Base-by-base conservation (phyloP, 495 filamentous ascomycete genomes). In the Aspergillus funiculosus region DNA sequence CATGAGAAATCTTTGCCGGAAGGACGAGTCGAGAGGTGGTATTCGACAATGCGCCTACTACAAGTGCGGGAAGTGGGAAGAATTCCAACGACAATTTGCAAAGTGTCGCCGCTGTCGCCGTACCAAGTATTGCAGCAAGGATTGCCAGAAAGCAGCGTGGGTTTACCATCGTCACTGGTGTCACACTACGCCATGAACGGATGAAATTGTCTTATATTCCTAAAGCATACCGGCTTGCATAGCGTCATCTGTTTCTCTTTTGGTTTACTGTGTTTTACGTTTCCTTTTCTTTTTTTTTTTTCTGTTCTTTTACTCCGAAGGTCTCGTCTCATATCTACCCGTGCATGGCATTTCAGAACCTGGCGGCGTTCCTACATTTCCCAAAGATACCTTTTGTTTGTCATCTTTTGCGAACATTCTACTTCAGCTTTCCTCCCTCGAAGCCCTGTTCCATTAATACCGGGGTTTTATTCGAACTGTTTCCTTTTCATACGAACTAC, bases 51-150 rank as follows among this genome's bases (percentile, higher is more conserved):
- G 92, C 59, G 92, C 92, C 15, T 94, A 95, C 66, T 98, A 91
- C 69, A 82, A 94, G 66, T 98, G 92, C 60, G 92, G 92, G 40
- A 92, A 91, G 64, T 97, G 92, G 92, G 92, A 98, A 58, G 83
- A 94, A 66, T 95, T 75, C 64, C 88, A 91, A 42, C 79, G 92
- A 31, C 91, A 97, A 60, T 98, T 97, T 64, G 92, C 92, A 53
- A 98, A 98, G 64, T 98, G 92, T 68, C 84, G 92, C 31, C 82
- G 92, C 37, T 98, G 92, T 69, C 83, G 92, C 51, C 83, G 92
- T 50, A 98, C 92, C 51, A 98, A 98, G 63, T 98, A 98, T 70
- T 98, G 92, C 82, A 95, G 89, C 77, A 98, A 98, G 68, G 92
- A 96, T 59, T 98, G 92, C 69, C 92, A 98, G 66, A 97, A 98